These are phyloP conservation scores for Cyclostephanos invisitatus DNA, from an alignment of 108 stramenopile genomes.

Conservation along the genomic window DNA sequence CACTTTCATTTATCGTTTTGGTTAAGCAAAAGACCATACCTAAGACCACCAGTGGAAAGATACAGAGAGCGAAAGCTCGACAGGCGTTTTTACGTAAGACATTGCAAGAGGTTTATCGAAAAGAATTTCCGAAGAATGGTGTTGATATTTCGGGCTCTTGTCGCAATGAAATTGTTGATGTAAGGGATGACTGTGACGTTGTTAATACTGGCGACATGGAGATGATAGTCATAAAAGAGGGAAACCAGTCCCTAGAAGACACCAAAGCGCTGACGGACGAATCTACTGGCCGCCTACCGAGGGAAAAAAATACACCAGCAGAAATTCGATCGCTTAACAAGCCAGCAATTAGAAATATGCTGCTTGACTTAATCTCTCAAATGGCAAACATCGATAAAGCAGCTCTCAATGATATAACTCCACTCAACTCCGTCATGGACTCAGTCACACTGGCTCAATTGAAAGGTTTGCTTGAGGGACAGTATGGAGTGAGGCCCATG, in stretches of 20 bases:
- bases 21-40: slow-evolving; percentile 88
- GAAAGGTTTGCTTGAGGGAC: slow-evolving; percentile 74
- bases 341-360: slow-evolving; percentile 59
- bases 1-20: slow-evolving; percentile 75
- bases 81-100: slow-evolving; percentile 67
- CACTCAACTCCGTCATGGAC: slow-evolving; percentile 79
- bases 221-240: not conserved
- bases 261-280: no score
- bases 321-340: slow-evolving; percentile 57
- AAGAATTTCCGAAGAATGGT: slow-evolving; percentile 38
- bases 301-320: slow-evolving; percentile 1
- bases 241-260: not conserved
- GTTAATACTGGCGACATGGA: not conserved
- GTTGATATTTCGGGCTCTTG: not conserved
- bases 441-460: slow-evolving; percentile 83
- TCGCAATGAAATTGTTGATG: not conserved
- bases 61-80: slow-evolving; percentile 92
- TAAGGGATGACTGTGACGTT: not conserved
- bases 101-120: slow-evolving; percentile 67
- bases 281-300: no score
- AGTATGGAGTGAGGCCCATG: slow-evolving; percentile 63
- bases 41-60: slow-evolving; percentile 99
- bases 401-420: slow-evolving; percentile 55
- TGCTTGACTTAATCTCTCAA: slow-evolving; percentile 59
- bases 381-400: slow-evolving; percentile 56